Percentiles rank a stretch among this genome's conserved stretches.
These are phyloP conservation scores for Lathyrus aphaca DNA, from an alignment of 306 rosid genomes.

Conservation along the genomic window DNA sequence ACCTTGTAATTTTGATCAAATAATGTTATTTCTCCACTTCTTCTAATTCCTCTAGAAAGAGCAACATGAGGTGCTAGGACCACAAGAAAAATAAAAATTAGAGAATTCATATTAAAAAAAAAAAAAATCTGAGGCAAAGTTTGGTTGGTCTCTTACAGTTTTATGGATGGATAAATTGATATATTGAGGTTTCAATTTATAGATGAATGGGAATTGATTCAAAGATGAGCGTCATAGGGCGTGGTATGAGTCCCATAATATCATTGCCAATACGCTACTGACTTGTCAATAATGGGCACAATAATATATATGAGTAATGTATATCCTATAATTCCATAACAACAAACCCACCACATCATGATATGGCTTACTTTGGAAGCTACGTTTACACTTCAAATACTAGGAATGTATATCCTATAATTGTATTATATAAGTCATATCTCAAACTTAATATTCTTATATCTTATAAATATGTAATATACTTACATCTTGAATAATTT, in stretches of 20 bases:
- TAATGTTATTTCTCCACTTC: slow-evolving; percentile 3
- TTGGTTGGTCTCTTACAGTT: slow-evolving; percentile 2
- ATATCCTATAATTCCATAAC: slow-evolving; percentile 38
- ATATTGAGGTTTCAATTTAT: no score
- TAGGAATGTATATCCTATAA: no score
- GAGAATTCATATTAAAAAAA: slow-evolving; percentile 41
- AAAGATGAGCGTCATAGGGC: no score
- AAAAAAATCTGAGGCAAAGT: neutral
- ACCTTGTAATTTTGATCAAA: slow-evolving; percentile 37
- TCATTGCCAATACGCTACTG: slow-evolving; percentile 56
- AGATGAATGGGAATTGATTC: no score
- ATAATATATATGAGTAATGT: neutral
- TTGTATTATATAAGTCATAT: no score
- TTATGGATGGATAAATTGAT: neutral
- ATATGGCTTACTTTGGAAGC: slow-evolving; percentile 36
- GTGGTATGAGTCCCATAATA: slow-evolving; percentile 41
- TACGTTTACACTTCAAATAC: slow-evolving; percentile 7
- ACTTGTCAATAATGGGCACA: slow-evolving; percentile 23
- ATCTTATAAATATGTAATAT: no score
- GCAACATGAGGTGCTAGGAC: neutral
- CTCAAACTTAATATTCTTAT: no score
- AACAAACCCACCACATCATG: slow-evolving; percentile 38
- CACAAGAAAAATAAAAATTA: slow-evolving; percentile 18
- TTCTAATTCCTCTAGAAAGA: slow-evolving; percentile 23
- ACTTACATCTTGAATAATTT: no score